Percentiles rank a stretch among this genome's conserved stretches.
phyloP scores from a whole-genome alignment of 345 rosid genomes.

The Capsella bursapastoris region DNA sequence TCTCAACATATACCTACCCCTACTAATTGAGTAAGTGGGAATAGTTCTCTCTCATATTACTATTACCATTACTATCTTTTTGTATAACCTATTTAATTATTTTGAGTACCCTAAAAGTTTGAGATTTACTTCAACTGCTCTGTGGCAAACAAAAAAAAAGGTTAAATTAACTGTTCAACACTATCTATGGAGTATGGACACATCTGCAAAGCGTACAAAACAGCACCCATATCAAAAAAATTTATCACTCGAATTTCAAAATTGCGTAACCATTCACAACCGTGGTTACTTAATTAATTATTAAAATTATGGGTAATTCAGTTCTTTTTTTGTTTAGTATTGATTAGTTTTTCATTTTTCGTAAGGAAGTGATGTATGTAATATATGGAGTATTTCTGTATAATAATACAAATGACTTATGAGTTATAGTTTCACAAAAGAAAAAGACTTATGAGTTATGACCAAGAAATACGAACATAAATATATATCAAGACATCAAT shows the following conservation, averaged over 20 bases:
- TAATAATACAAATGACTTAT: not conserved
- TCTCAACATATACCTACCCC: slow-evolving; percentile 23
- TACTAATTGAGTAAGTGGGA: slow-evolving; percentile 21
- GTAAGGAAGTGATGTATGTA: not conserved
- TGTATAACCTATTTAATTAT: not conserved
- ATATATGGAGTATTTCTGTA: not conserved
- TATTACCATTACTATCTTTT: slow-evolving; percentile 12
- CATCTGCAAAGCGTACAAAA: slow-evolving; percentile 8
- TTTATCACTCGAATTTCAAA: not conserved
- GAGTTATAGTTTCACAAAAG: no score
- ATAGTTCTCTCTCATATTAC: slow-evolving; percentile 23
- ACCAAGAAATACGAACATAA: not conserved
- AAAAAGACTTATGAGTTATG: no score
- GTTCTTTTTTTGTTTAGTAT: no score
- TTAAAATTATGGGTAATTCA: no score
- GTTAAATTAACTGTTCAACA: slow-evolving; percentile 24
- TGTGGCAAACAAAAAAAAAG: not conserved
- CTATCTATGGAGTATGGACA: slow-evolving; percentile 23
- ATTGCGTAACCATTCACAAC: not conserved
- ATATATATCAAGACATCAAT: not conserved
- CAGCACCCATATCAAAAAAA: not conserved
- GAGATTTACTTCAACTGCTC: slow-evolving; percentile 6
- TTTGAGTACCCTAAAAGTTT: not conserved
- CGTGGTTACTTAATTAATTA: no score
- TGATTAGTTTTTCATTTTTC: no score